Evolutionary conservation across 2,329 filamentous ascomycete genomes (phyloP).

Genomic region (Diaporthe sp.): DNA sequence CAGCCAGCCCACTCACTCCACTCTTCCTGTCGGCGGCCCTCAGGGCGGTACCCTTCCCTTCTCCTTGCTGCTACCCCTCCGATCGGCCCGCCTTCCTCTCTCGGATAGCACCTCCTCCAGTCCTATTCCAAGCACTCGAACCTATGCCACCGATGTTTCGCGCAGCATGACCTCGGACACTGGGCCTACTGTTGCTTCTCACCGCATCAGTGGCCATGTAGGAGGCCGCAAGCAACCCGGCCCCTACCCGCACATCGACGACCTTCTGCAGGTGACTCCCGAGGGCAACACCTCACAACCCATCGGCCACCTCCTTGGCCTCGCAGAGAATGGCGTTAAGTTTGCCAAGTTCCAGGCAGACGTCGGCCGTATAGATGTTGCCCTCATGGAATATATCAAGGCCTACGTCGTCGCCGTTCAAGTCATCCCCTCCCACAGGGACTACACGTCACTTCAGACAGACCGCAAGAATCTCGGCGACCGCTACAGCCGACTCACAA

Average conservation of each 20-base stretch:
- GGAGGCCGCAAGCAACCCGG: constrained; percentile 21
- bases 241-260: constrained; percentile 67
- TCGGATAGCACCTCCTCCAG: not conserved
- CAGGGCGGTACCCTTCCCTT: not conserved
- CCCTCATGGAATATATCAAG: constrained; percentile 86
- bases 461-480: constrained; percentile 64
- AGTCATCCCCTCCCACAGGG: constrained; percentile 80
- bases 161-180: constrained; percentile 26
- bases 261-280: constrained; percentile 61
- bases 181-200: constrained; percentile 23
- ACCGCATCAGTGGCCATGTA: constrained; percentile 33
- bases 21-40: not conserved
- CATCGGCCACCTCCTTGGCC: constrained; percentile 66
- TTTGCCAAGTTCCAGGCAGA: constrained; percentile 73
- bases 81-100: not conserved
- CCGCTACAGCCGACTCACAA: constrained; percentile 64
- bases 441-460: constrained; percentile 75
- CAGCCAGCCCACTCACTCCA: constrained; percentile 5
- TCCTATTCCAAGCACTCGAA: not conserved
- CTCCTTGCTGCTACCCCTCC: not conserved
- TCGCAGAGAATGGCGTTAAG: constrained; percentile 66
- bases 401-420: constrained; percentile 79
- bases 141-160: constrained; percentile 31
- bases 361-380: constrained; percentile 78
- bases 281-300: constrained; percentile 64